Percentiles rank a stretch among this genome's conserved stretches.
These are phyloP conservation scores for Ceratocystis eucalypticola DNA, from an alignment of 2,329 filamentous ascomycete species.

Conservation along the genomic window DNA sequence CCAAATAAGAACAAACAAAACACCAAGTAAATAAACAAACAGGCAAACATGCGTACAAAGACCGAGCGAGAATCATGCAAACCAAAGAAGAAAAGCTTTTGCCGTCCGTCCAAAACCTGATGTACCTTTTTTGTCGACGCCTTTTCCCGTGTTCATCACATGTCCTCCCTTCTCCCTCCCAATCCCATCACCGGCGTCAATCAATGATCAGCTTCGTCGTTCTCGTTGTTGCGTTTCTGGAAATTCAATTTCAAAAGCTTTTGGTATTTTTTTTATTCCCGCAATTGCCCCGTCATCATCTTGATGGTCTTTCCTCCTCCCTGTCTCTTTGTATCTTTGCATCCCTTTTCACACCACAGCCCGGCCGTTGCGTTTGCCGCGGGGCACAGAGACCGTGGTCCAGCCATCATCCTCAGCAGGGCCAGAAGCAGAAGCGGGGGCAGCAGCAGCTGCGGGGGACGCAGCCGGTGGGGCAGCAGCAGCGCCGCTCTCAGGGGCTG, in stretches of 20 bases:
- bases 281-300: background rate
- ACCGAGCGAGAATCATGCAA: constrained; percentile 6
- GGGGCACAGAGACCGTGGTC: constrained; percentile 39
- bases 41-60: background rate
- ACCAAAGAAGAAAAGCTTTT: constrained; percentile 11
- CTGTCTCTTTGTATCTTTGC: background rate
- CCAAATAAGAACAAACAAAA: no score
- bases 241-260: constrained; percentile 2
- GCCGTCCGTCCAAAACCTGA: background rate
- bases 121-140: background rate
- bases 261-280: constrained; percentile 9
- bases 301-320: background rate
- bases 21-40: background rate
- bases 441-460: constrained; percentile 25
- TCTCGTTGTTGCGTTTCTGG: background rate
- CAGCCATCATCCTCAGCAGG: constrained; percentile 47
- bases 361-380: constrained; percentile 19
- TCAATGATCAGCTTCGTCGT: background rate
- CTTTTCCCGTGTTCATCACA: background rate
- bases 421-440: constrained; percentile 23
- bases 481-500: constrained; percentile 20
- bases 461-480: constrained; percentile 20
- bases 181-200: background rate
- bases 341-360: constrained; percentile 10
- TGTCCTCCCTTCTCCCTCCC: background rate